Base-by-base conservation (phyloP, 345 rosid genomes). In the Eucalyptus curtisii region DNA sequence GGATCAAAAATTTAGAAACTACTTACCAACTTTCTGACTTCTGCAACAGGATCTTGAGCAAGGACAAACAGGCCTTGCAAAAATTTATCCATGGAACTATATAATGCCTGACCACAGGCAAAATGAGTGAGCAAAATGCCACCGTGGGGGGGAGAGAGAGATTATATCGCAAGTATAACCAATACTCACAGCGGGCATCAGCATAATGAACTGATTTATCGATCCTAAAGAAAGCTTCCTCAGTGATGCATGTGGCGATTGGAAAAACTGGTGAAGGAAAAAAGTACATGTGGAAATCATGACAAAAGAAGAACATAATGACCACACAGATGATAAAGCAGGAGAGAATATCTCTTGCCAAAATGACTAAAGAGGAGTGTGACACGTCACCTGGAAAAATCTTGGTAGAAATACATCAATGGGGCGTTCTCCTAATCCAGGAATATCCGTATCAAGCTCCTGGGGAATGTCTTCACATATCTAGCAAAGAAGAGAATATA, bases 391-490 rank as follows among this genome's bases (percentile, higher is more conserved):
- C 97, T 97, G 95, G 91, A 92, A 94, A 55, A 98, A 89, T 89
- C 97, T 93, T 89, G 99, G 97, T 88, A 98, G 92, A 86, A 98
- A 90, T 84, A 97, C 92, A 90, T 94, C 94, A 89, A 96, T 95
- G 86, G 99, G 99, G 45, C 96, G 96, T 85, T 98, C 99, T 68
- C 95, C 87, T 91, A 97, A 91, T 48, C 99, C 98, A 87, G 98
- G 98, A 86, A 98, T 95, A 89, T 98, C 98, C 33, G 95, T 89
- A 93, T 97, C 99, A 94, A 98, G 90, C 55, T 93, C 96, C 91
- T 98, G 97, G 6, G 99, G 99, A 37, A 95, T 91, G 93, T 98
- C 99, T 92, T 98, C 99, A 92, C 99, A 98, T 90, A 98, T 95
- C 99, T 98, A 93, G 86, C 87, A 47, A 49, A 85, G 48, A 66